Percentiles rank a stretch among this genome's conserved stretches.
Conservation (phyloP, 305 asterid genomes). For the Rubia peregrina region DNA sequence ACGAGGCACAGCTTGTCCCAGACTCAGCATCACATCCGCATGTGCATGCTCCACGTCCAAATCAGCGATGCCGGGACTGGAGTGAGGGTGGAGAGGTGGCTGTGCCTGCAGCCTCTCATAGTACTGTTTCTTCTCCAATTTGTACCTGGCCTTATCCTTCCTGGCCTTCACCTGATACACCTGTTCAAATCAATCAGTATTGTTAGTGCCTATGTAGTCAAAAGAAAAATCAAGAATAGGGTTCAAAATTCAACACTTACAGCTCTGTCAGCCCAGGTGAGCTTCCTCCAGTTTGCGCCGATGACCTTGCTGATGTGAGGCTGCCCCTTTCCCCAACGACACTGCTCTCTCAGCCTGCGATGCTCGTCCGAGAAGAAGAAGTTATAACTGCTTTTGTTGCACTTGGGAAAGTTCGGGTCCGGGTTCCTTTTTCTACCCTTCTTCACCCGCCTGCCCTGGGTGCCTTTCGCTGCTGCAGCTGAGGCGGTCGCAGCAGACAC, state of each 20-base stretch:
- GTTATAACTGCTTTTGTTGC: constrained; percentile 84
- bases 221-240: not conserved
- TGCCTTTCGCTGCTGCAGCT: constrained; percentile 24
- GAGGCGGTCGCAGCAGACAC: not conserved
- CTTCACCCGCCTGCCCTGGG: constrained; percentile 63
- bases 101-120: constrained; percentile 36
- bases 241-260: constrained; percentile 26
- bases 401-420: constrained; percentile 78
- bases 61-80: not conserved
- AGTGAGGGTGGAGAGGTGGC: constrained; percentile 4
- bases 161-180: constrained; percentile 69
- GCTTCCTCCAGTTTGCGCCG: constrained; percentile 76
- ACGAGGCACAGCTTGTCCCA: not conserved
- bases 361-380: constrained; percentile 89
- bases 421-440: constrained; percentile 58
- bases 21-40: constrained; percentile 27
- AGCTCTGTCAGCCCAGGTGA: constrained; percentile 48
- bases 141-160: constrained; percentile 70
- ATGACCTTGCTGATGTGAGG: constrained; percentile 56
- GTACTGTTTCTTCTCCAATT: constrained; percentile 57
- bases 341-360: constrained; percentile 56
- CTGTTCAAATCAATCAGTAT: constrained; percentile 27
- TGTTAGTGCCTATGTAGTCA: constrained; percentile 4
- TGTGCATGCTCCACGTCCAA: constrained; percentile 25
- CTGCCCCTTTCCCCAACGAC: constrained; percentile 54